Conservation (phyloP, 1,284 basidiomycete species). For the Wolfiporia cocos region DNA sequence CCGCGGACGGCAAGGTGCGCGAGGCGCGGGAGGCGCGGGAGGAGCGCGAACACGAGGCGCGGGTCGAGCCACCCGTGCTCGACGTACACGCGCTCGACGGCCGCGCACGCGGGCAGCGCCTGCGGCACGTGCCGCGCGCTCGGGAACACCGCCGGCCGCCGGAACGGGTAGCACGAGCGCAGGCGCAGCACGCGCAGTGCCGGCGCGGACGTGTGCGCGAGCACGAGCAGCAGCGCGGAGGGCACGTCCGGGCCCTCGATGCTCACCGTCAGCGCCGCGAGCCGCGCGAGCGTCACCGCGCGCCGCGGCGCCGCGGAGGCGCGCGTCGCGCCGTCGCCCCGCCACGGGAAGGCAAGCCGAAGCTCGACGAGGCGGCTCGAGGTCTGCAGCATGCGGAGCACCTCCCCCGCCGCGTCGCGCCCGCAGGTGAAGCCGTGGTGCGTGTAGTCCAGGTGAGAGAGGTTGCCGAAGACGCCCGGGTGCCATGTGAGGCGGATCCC, state of each 20-base stretch:
- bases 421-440: constrained; percentile 31
- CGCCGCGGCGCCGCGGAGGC: constrained; percentile 14
- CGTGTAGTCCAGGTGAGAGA: constrained; percentile 52
- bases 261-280: constrained; percentile 16
- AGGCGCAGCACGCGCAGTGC: constrained; percentile 19
- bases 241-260: constrained; percentile 23
- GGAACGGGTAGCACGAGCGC: constrained; percentile 9
- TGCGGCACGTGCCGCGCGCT: constrained; percentile 22
- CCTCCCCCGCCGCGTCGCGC: constrained; percentile 23
- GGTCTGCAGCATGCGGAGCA: constrained; percentile 28
- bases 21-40: constrained; percentile 18
- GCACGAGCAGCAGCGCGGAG: constrained; percentile 19
- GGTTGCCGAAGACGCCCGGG: constrained; percentile 50
- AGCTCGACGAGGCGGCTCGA: constrained; percentile 19
- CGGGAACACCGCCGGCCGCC: constrained; percentile 12
- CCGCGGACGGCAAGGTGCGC: constrained; percentile 22
- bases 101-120: constrained; percentile 21
- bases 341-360: constrained; percentile 20
- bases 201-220: constrained; percentile 19
- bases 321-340: constrained; percentile 12
- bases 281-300: constrained; percentile 15
- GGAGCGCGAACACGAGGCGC: constrained; percentile 20
- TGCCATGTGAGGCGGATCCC: constrained; percentile 59
- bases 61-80: constrained; percentile 25
- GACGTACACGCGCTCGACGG: constrained; percentile 19